Evolutionary conservation across 148 eudicot species (phyloP).

Genomic region (Cornus controversa): DNA sequence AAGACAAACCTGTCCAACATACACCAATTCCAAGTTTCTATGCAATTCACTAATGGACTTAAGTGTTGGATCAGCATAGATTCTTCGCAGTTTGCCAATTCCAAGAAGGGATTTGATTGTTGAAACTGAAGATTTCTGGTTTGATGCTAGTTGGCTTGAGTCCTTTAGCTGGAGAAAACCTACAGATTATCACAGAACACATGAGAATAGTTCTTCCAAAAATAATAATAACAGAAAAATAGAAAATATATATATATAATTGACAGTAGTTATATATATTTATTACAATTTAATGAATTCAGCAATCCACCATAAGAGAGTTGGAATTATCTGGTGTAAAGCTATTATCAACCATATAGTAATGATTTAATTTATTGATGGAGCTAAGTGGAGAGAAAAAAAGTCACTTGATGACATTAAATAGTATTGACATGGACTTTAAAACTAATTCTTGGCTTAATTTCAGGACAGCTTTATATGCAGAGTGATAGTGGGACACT

Average conservation of each 20-base stretch:
- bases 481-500: constrained; percentile 27
- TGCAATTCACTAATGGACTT: constrained; percentile 55
- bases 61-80: constrained; percentile 56
- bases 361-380: not conserved
- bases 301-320: not conserved
- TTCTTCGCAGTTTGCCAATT: constrained; percentile 50
- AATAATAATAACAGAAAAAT: too few relatives aligned
- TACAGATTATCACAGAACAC: constrained; percentile 5
- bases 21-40: constrained; percentile 61
- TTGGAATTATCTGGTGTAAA: not conserved
- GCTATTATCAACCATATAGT: not conserved
- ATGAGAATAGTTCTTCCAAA: not conserved
- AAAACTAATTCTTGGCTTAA: not conserved
- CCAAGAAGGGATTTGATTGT: constrained; percentile 41
- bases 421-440: constrained; percentile 15
- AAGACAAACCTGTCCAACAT: constrained; percentile 75
- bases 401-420: constrained; percentile 24
- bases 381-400: not conserved
- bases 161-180: constrained; percentile 75
- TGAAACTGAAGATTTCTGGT: constrained; percentile 46
- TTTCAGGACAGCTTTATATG: constrained; percentile 18
- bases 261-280: too few relatives aligned
- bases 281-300: too few relatives aligned
- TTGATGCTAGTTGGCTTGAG: constrained; percentile 32
- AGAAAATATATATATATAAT: too few relatives aligned